These are phyloP conservation scores for Colletotrichum theobromicola DNA, from an alignment of 2,329 filamentous ascomycete genomes.

Conservation along the genomic window DNA sequence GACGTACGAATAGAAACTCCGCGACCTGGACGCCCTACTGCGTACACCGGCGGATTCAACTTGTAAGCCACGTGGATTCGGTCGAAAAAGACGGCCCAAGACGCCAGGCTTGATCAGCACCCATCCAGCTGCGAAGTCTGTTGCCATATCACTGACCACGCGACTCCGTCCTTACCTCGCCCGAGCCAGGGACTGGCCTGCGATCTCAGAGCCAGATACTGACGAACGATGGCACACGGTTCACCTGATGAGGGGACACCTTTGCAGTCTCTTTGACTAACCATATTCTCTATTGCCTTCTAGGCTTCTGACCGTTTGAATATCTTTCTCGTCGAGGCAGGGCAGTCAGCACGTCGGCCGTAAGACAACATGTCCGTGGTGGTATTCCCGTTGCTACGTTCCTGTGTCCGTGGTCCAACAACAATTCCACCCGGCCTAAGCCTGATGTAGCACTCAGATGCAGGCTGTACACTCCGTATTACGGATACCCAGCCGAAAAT, in stretches of 20 bases:
- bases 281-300: not conserved
- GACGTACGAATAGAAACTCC: not conserved
- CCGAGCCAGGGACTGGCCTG: not conserved
- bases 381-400: not conserved
- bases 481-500: not conserved
- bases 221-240: slow-evolving; percentile 6
- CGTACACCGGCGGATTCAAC: not conserved
- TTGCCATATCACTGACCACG: not conserved
- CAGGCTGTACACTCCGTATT: not conserved
- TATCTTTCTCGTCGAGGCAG: not conserved
- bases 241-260: not conserved
- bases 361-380: not conserved
- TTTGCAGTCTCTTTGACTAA: not conserved
- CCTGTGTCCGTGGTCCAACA: not conserved
- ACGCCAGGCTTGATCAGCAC: not conserved
- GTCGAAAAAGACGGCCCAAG: not conserved
- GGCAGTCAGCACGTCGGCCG: not conserved
- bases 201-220: not conserved
- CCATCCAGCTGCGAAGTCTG: not conserved
- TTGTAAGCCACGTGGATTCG: slow-evolving; percentile 8
- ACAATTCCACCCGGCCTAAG: not conserved
- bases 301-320: not conserved
- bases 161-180: not conserved
- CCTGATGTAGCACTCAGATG: not conserved
- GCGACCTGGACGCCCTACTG: not conserved